These are phyloP conservation scores for Yamadazyma dendronema DNA, from an alignment of 1,139 yeast genomes.

Conservation along the genomic window DNA sequence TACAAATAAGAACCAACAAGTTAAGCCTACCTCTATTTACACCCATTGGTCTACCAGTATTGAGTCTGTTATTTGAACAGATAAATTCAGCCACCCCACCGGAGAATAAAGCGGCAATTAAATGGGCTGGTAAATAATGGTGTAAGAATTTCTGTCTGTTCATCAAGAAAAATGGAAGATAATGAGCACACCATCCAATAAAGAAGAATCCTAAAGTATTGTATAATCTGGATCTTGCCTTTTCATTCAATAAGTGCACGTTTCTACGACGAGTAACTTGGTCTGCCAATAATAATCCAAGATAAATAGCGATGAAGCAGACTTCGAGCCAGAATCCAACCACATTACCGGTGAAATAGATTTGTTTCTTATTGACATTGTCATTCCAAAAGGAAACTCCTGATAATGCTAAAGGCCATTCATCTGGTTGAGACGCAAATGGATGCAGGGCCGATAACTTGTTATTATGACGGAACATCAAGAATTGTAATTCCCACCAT, in stretches of 20 bases:
- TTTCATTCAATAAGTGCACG: slow-evolving; percentile 52
- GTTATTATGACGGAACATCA: slow-evolving; percentile 93
- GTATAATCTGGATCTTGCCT: slow-evolving; percentile 72
- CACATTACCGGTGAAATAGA: slow-evolving; percentile 86
- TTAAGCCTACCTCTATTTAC: slow-evolving; percentile 26
- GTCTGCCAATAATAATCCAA: slow-evolving; percentile 67
- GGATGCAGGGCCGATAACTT: slow-evolving; percentile 88
- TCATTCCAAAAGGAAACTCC: slow-evolving; percentile 98
- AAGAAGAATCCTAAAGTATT: slow-evolving; percentile 82
- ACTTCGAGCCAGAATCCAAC: slow-evolving; percentile 92
- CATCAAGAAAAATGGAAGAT: slow-evolving; percentile 90
- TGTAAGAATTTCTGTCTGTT: slow-evolving; percentile 90
- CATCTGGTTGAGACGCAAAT: slow-evolving; percentile 87
- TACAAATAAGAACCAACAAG: slow-evolving; percentile 37
- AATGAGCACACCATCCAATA: slow-evolving; percentile 85
- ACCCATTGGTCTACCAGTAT: slow-evolving; percentile 17
- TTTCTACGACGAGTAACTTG: slow-evolving; percentile 76
- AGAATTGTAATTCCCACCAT: slow-evolving; percentile 84
- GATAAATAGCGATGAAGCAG: slow-evolving; percentile 60
- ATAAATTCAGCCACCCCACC: slow-evolving; percentile 83
- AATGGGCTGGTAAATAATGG: slow-evolving; percentile 95
- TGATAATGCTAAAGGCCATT: slow-evolving; percentile 89
- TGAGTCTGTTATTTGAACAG: slow-evolving; percentile 53
- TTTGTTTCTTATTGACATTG: slow-evolving; percentile 61
- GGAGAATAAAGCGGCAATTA: slow-evolving; percentile 79